These are phyloP conservation scores for Beta lomatogona DNA, from an alignment of 179 eudicot species.

Conservation along the genomic window DNA sequence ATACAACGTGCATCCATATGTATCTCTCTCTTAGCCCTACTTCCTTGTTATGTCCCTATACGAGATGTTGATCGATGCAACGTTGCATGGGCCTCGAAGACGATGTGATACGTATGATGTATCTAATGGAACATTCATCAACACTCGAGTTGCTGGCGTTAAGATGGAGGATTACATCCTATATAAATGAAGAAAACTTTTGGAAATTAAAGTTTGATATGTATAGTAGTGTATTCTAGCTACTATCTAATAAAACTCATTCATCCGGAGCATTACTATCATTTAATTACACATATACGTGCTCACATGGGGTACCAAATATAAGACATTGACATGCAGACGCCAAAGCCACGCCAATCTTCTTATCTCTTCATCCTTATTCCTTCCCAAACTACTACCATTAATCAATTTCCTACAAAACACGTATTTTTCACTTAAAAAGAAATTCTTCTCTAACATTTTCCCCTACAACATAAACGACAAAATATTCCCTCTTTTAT, in stretches of 20 bases:
- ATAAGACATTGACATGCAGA: constrained; percentile 43
- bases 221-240: neutral
- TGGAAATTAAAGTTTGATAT: neutral
- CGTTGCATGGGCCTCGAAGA: neutral
- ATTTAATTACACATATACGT: neutral
- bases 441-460: neutral
- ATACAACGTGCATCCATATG: no score
- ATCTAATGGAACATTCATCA: neutral
- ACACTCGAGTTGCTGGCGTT: neutral
- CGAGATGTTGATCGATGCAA: no score
- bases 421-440: neutral
- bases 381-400: neutral
- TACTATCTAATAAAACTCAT: neutral
- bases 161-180: neutral
- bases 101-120: neutral
- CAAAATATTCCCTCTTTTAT: neutral
- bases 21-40: neutral
- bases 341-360: constrained; percentile 45
- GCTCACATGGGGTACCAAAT: neutral
- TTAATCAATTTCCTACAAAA: neutral
- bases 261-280: neutral
- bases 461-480: neutral
- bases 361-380: constrained; percentile 38
- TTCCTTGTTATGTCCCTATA: no score
- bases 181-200: neutral